A percentile compares a stretch with the other conserved stretches of the same genome.
Conservation (phyloP, 345 rosid species). For the Capsella bursapastoris region DNA sequence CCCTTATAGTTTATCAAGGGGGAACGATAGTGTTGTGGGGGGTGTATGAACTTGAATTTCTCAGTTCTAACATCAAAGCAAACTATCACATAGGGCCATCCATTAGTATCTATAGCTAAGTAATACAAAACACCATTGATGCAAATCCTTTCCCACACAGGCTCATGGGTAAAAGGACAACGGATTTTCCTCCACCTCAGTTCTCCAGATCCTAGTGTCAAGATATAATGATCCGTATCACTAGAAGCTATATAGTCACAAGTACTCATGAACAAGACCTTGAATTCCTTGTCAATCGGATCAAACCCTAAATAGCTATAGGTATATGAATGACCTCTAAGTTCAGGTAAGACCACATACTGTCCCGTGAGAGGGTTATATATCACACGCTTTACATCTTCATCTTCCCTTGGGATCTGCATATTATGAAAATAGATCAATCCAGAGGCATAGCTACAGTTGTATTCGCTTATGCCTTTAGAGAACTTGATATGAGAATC, state of each 20-base stretch:
- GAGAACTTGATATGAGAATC: neutral
- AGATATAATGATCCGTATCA: neutral
- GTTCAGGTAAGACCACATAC: neutral
- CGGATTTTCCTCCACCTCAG: neutral
- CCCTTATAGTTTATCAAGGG: neutral
- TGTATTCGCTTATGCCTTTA: fast-evolving
- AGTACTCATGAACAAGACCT: neutral
- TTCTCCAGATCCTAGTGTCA: neutral
- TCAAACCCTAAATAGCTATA: neutral
- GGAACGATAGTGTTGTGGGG: too few relatives aligned
- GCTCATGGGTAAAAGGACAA: neutral
- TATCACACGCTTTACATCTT: neutral
- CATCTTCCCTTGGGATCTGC: neutral
- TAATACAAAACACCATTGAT: neutral
- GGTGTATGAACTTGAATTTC: neutral
- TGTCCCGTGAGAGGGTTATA: neutral
- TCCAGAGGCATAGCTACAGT: neutral
- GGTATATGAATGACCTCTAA: neutral
- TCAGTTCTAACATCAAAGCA: neutral
- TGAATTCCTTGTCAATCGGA: neutral
- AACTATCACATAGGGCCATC: neutral
- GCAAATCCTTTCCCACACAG: neutral
- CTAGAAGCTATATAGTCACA: neutral
- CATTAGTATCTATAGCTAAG: neutral
- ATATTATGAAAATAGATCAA: neutral